phyloP scores from a whole-genome alignment of 2,329 filamentous ascomycete species.

The Colletotrichum sp. region DNA sequence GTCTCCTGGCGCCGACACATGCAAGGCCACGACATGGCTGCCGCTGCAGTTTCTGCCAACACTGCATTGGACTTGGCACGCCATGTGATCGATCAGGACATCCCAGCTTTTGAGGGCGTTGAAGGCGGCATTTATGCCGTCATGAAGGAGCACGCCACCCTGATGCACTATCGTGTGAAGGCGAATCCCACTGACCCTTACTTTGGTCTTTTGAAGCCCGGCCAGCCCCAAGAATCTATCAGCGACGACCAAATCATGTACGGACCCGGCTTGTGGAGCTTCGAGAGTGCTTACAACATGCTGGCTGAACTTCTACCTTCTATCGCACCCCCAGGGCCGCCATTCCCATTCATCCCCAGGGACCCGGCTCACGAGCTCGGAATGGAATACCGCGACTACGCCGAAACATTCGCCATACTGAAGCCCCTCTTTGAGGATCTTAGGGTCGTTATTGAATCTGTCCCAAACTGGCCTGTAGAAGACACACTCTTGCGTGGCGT shows the following conservation, averaged over 20 bases:
- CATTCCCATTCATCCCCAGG: background rate
- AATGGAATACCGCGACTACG: background rate
- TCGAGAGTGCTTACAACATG: background rate
- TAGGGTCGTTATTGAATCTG: constrained; percentile 18
- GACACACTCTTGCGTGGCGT: constrained; percentile 44
- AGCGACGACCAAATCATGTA: background rate
- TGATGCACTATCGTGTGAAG: background rate
- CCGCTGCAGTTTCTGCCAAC: constrained; percentile 40
- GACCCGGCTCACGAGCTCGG: background rate
- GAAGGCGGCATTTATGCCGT: background rate
- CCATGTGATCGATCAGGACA: constrained; percentile 33
- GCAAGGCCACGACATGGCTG: constrained; percentile 28
- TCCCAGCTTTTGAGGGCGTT: constrained; percentile 8
- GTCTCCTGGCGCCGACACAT: constrained; percentile 35
- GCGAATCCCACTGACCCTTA: background rate
- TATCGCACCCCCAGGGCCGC: background rate
- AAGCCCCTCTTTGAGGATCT: background rate
- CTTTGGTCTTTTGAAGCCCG: background rate
- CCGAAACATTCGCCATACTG: background rate
- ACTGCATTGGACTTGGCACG: constrained; percentile 38
- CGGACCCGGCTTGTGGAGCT: background rate
- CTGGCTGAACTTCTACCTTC: background rate
- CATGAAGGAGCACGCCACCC: background rate
- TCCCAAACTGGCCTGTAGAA: constrained; percentile 31
- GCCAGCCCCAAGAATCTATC: background rate